Conservation (phyloP, 805 yeast species). For the Yamadazyma tumulicola region DNA sequence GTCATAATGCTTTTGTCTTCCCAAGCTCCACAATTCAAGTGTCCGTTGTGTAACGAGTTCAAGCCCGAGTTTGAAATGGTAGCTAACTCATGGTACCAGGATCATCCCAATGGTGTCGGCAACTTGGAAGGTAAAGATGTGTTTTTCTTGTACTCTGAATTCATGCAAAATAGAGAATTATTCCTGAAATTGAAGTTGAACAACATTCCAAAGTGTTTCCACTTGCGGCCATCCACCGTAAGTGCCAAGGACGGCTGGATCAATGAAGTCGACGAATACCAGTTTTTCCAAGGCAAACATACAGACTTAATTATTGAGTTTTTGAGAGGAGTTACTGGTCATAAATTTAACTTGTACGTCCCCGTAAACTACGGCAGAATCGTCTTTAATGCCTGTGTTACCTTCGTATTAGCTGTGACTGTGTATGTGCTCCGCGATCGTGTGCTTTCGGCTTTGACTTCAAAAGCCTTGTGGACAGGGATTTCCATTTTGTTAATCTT, state of each 20-base stretch:
- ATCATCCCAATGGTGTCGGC: conserved; percentile 46
- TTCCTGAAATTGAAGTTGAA: conserved; percentile 55
- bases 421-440: conserved; percentile 24
- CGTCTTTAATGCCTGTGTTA: conserved; percentile 25
- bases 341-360: conserved; percentile 31
- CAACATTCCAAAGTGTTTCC: conserved; percentile 74
- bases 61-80: conserved; percentile 61
- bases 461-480: conserved; percentile 71
- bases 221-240: conserved; percentile 51
- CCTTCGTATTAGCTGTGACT: conserved; percentile 25
- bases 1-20: conserved; percentile 72
- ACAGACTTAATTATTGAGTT: conserved; percentile 33
- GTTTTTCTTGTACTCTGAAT: conserved; percentile 74
- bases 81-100: conserved; percentile 55
- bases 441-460: conserved; percentile 33
- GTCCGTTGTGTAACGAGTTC: conserved; percentile 68
- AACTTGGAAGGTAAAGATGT: conserved; percentile 31
- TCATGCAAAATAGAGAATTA: conserved; percentile 49
- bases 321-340: conserved; percentile 32
- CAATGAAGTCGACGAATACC: conserved; percentile 35
- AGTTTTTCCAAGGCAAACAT: conserved; percentile 46
- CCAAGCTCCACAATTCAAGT: conserved; percentile 66
- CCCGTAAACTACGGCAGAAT: conserved; percentile 42
- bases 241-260: conserved; percentile 26
- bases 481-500: conserved; percentile 59